These are phyloP conservation scores for Clonostachys byssicola DNA, from an alignment of 2,329 filamentous ascomycete species.

Conservation along the genomic window DNA sequence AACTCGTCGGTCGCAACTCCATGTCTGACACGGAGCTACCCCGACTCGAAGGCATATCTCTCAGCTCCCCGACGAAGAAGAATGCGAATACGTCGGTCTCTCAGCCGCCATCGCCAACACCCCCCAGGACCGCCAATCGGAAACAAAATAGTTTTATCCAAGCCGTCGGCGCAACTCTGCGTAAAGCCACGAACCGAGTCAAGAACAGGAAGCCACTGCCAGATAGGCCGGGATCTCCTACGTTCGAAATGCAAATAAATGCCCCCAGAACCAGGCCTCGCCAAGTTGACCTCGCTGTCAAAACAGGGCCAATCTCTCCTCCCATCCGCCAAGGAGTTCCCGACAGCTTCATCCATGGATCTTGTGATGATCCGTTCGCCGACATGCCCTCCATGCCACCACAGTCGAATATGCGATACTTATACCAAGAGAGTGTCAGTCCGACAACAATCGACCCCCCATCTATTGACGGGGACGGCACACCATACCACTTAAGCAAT, in stretches of 20 bases:
- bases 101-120: conserved; percentile 23
- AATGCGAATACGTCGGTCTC: conserved; percentile 13
- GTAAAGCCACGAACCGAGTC: conserved; percentile 29
- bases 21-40: conserved; percentile 45
- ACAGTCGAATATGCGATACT: conserved; percentile 18
- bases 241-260: conserved; percentile 22
- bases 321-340: background rate
- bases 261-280: conserved; percentile 23
- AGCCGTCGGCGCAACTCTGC: conserved; percentile 32
- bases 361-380: conserved; percentile 30
- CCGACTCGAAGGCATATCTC: conserved; percentile 40
- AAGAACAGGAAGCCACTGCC: conserved; percentile 17
- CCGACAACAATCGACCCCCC: conserved; percentile 8
- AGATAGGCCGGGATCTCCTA: conserved; percentile 20
- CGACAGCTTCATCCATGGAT: conserved; percentile 24
- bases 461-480: too few relatives aligned
- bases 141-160: conserved; percentile 34
- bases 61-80: conserved; percentile 28
- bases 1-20: conserved; percentile 10
- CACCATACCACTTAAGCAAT: too few relatives aligned
- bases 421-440: conserved; percentile 21
- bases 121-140: conserved; percentile 18
- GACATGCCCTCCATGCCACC: conserved; percentile 18
- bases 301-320: conserved; percentile 4
- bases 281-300: conserved; percentile 10